Evolutionary conservation across 2,329 filamentous ascomycete species (phyloP).

Genomic region (Mycosphaerella arachidis): DNA sequence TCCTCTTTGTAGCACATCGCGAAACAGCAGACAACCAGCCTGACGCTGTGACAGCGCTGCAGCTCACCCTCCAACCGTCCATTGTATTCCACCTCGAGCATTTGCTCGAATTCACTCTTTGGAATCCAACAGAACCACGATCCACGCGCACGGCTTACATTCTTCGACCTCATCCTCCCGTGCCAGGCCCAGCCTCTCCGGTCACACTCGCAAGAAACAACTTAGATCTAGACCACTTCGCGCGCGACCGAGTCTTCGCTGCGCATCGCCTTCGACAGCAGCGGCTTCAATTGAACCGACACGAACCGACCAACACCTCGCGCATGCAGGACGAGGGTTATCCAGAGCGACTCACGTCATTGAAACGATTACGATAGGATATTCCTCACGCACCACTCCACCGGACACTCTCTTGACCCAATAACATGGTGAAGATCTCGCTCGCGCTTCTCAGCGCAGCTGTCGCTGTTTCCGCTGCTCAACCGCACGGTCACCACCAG

Average conservation of each 20-base stretch:
- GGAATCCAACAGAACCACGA: slow-evolving; percentile 3
- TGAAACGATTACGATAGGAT: slow-evolving; percentile 21
- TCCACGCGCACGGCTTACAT: slow-evolving; percentile 3
- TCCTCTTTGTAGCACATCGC: not conserved
- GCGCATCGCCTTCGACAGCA: slow-evolving; percentile 6
- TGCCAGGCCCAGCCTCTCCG: slow-evolving; percentile 8
- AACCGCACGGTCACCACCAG: slow-evolving; percentile 50
- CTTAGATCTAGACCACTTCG: not conserved
- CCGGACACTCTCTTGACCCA: slow-evolving; percentile 15
- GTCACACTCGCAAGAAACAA: not conserved
- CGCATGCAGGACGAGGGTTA: not conserved
- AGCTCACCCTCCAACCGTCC: not conserved
- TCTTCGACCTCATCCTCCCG: slow-evolving; percentile 6
- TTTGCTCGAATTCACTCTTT: slow-evolving; percentile 11
- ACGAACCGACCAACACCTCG: not conserved
- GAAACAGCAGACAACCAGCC: not conserved
- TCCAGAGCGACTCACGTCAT: slow-evolving; percentile 15
- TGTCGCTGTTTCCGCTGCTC: slow-evolving; percentile 49
- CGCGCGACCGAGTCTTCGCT: slow-evolving; percentile 4
- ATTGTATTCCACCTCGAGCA: slow-evolving; percentile 8
- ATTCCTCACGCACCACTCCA: slow-evolving; percentile 8
- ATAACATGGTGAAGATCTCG: slow-evolving; percentile 35
- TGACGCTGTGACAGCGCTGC: slow-evolving; percentile 3
- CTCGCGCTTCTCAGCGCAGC: slow-evolving; percentile 35
- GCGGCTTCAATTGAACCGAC: not conserved